These are phyloP conservation scores for Diaporthe batatas DNA, from an alignment of 2,329 filamentous ascomycete species.

Conservation along the genomic window DNA sequence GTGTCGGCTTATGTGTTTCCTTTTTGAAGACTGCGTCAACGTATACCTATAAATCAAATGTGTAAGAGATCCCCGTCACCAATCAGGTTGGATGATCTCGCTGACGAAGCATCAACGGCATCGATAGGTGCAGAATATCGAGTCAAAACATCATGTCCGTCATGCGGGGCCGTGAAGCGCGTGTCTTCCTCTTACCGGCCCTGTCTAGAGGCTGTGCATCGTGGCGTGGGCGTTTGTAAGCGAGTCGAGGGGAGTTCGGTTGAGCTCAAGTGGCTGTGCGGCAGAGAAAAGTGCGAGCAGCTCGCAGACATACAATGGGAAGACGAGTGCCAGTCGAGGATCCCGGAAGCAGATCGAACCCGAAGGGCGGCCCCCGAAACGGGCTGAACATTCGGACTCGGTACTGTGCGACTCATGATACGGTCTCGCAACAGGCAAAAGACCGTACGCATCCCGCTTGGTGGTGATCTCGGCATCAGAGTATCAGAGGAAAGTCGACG, in stretches of 20 bases:
- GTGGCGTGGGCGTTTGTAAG: slow-evolving; percentile 4
- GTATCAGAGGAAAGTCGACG: background rate
- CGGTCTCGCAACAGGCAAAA: too few species aligned
- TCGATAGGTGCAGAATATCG: slow-evolving; percentile 27
- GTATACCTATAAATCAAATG: background rate
- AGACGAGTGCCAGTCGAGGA: background rate
- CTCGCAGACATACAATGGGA: background rate
- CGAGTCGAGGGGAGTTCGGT: background rate
- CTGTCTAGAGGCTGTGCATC: background rate
- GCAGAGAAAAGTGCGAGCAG: background rate
- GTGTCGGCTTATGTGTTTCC: background rate
- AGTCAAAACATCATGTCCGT: slow-evolving; percentile 18
- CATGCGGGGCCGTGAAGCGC: background rate
- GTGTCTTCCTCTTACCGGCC: background rate
- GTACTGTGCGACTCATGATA: too few species aligned
- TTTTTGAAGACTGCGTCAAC: background rate
- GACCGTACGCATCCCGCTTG: background rate
- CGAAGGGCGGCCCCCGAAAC: background rate
- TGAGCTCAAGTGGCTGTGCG: slow-evolving; percentile 28
- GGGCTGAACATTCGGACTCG: background rate
- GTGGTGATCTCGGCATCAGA: background rate
- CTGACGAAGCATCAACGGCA: background rate
- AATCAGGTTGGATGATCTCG: too few species aligned
- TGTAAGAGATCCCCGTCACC: slow-evolving; percentile 1
- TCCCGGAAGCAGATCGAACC: background rate